Conservation (phyloP, 192 early-diverging fungal species). For the Lobosporangium transversale region DNA sequence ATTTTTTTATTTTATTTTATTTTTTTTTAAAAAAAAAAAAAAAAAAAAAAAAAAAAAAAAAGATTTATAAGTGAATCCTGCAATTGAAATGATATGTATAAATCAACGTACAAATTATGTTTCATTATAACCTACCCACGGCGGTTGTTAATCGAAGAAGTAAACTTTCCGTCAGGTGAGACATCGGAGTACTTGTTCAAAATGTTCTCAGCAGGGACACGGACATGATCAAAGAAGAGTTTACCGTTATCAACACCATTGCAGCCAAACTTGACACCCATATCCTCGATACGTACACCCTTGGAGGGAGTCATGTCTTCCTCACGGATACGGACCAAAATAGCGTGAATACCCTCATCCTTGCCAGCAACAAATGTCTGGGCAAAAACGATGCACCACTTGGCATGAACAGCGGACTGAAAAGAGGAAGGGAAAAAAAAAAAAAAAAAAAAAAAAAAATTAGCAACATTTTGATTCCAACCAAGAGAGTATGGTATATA, state of each 20-base stretch:
- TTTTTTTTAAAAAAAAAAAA: not conserved
- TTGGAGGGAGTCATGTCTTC: slow-evolving; percentile 70
- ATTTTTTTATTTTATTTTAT: not conserved
- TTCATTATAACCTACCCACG: slow-evolving; percentile 59
- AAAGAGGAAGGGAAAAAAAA: not conserved
- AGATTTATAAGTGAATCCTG: not conserved
- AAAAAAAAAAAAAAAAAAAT: not conserved
- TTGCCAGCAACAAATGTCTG: slow-evolving; percentile 76
- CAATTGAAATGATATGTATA: too few species aligned
- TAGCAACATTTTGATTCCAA: too few species aligned
- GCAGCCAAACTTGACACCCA: slow-evolving; percentile 76
- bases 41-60: not conserved
- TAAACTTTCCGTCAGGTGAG: slow-evolving; percentile 64
- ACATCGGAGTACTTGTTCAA: slow-evolving; percentile 76
- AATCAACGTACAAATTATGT: too few species aligned
- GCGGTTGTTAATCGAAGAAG: slow-evolving; percentile 62
- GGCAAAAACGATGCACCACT: slow-evolving; percentile 79
- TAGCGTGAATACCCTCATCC: slow-evolving; percentile 77
- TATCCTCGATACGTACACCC: slow-evolving; percentile 79
- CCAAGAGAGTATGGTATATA: too few species aligned
- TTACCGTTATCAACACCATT: slow-evolving; percentile 85
- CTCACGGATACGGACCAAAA: slow-evolving; percentile 78
- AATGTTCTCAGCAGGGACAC: slow-evolving; percentile 71
- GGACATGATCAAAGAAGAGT: slow-evolving; percentile 61
- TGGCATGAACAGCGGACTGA: slow-evolving; percentile 72